Evolutionary conservation across 2,329 filamentous ascomycete genomes (phyloP), one percentile per base, ranked within the genome.

Genomic region (Phyllosticta ampelicida): DNA sequence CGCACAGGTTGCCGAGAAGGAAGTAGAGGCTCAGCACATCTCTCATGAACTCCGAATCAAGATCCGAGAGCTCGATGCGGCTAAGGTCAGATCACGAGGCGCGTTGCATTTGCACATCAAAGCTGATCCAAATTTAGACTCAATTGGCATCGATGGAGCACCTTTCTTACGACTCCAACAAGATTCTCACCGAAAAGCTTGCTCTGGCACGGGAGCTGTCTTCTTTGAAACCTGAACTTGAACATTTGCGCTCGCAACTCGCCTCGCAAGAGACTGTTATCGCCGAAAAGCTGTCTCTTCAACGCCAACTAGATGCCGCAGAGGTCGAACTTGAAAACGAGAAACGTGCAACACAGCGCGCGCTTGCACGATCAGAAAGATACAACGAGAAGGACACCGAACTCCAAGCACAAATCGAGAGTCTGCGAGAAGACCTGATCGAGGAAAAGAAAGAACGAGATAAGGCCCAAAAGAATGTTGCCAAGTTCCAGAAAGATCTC

Each of bases 301-400:
- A 94, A 67, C 85, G 87, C 52, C 88, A 94, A 71, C 71, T 96
- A 26, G 86, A 80, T 66, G 84, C 86, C 1, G 72, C 91, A 2
- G 87, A 95, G 70, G 84, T 89, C 50, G 87, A 95, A 65, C 78
- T 96, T 1, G 89, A 91, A 63, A 89, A 87, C 63, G 89, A 94
- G 68, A 92, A 84, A 70, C 81, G 84, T n/a, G 80, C 84, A 2
- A 77, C 81, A 9, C 81, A 85, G 63, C 81, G 85, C 55, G 80
- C 79, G 3, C 64, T 75, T 5, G 75, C 75, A 1, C 78, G 80
- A 63, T 69, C 72, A 63, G 75, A 74, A 53, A 74, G 68, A 67
- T 79, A 68, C 69, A 80, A 74, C 49, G 75, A 77, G 56, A 74
- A 75, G 48, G 77, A 79, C 63, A 75, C 73, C 56, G 75, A 75